phyloP scores from a whole-genome alignment of 2,329 filamentous ascomycete genomes.

The Penicillium psychrosexuale region DNA sequence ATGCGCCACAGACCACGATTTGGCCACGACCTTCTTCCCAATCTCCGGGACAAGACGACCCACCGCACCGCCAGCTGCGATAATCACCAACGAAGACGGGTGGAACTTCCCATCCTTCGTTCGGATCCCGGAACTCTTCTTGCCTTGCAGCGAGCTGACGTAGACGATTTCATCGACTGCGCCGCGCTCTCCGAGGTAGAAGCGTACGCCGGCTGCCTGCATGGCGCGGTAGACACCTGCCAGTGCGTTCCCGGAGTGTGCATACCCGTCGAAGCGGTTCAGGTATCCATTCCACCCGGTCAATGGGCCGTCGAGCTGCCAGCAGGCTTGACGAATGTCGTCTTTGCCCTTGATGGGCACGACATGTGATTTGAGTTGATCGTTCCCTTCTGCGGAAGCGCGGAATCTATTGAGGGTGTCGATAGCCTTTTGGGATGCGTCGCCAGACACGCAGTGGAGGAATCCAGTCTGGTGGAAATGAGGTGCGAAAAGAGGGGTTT shows the following conservation, averaged over 20 bases:
- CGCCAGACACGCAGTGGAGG: slow-evolving; percentile 50
- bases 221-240: slow-evolving; percentile 47
- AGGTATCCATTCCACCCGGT: slow-evolving; percentile 58
- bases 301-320: slow-evolving; percentile 51
- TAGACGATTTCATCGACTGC: slow-evolving; percentile 44
- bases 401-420: slow-evolving; percentile 45
- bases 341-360: slow-evolving; percentile 34
- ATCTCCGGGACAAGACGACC: slow-evolving; percentile 50
- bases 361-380: slow-evolving; percentile 42
- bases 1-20: slow-evolving; percentile 60
- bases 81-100: slow-evolving; percentile 44
- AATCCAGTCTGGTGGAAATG: slow-evolving; percentile 54
- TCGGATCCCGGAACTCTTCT: slow-evolving; percentile 34
- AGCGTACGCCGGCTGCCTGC: slow-evolving; percentile 41
- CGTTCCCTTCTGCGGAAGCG: slow-evolving; percentile 36
- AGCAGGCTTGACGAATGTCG: slow-evolving; percentile 45
- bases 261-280: slow-evolving; percentile 57
- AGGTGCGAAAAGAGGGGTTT: slow-evolving; percentile 52
- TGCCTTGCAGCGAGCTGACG: slow-evolving; percentile 14
- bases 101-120: slow-evolving; percentile 42
- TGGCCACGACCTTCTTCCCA: slow-evolving; percentile 52
- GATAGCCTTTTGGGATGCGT: slow-evolving; percentile 49
- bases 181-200: slow-evolving; percentile 44
- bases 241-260: slow-evolving; percentile 54
- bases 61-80: slow-evolving; percentile 53